Conservation (phyloP, 179 eudicot species). For the Beta corolliflora region DNA sequence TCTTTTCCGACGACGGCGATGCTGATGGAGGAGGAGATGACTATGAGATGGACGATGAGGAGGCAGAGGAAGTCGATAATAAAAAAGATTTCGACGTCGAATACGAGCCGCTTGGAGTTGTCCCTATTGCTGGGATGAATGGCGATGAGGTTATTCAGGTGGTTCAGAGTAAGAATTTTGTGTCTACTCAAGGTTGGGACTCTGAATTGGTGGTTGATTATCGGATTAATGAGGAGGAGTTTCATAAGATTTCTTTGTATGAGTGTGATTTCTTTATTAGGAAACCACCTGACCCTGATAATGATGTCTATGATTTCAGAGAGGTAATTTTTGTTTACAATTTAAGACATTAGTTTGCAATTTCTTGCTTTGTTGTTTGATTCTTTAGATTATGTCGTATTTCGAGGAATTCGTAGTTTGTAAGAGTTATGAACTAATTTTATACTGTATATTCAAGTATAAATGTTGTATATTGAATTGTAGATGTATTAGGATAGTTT, state of each 20-base stretch:
- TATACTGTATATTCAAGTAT: too few species aligned
- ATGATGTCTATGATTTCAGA: slow-evolving; percentile 84
- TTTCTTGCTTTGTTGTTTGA: not conserved
- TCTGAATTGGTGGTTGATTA: slow-evolving; percentile 74
- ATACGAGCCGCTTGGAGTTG: slow-evolving; percentile 49
- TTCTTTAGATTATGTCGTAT: not conserved
- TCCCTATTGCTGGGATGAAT: not conserved
- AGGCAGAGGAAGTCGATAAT: slow-evolving; percentile 78
- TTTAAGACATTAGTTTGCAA: not conserved
- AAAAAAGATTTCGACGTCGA: slow-evolving; percentile 81
- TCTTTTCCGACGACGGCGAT: slow-evolving; percentile 70
- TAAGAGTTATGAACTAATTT: too few species aligned
- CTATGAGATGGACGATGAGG: slow-evolving; percentile 86
- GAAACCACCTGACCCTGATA: slow-evolving; percentile 88
- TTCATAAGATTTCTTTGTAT: slow-evolving; percentile 74
- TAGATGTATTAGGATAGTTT: too few species aligned
- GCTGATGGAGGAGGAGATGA: slow-evolving; percentile 57
- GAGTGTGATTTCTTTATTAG: slow-evolving; percentile 95
- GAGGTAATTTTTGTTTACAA: slow-evolving; percentile 45
- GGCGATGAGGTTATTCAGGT: slow-evolving; percentile 49
- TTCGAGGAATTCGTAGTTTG: too few species aligned
- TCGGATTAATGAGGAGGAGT: slow-evolving; percentile 87
- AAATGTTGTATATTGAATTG: too few species aligned
- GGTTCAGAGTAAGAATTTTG: slow-evolving; percentile 67
- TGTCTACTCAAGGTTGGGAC: slow-evolving; percentile 73